Evolutionary conservation across 2,329 filamentous ascomycete species (phyloP).

Genomic region (Trichoderma citrinoviride): DNA sequence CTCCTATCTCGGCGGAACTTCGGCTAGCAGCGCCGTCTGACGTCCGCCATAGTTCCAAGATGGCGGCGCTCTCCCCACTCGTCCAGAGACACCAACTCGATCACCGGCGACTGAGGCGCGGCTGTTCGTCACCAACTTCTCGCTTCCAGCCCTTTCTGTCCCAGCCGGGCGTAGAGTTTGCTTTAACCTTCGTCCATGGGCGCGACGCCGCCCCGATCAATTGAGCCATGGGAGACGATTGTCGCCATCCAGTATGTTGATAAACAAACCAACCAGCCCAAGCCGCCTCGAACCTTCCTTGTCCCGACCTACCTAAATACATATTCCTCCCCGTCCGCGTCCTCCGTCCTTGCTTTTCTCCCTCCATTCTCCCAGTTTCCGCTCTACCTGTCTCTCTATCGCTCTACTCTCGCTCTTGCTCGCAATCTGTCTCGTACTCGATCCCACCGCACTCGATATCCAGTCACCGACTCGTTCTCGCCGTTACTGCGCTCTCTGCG

Average conservation of each 20-base stretch:
- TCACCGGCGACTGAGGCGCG: conserved; percentile 7
- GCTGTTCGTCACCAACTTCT: conserved; percentile 20
- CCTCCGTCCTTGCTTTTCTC: background rate
- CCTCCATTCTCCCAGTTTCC: background rate
- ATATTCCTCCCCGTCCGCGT: background rate
- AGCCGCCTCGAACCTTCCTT: background rate
- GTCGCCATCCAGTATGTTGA: conserved; percentile 44
- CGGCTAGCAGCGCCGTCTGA: background rate
- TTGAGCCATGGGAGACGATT: conserved; percentile 50
- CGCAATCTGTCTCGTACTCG: background rate
- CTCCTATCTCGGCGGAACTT: background rate
- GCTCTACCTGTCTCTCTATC: background rate
- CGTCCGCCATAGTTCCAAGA: conserved; percentile 1
- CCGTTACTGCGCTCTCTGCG: background rate
- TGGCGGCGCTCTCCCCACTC: conserved; percentile 15
- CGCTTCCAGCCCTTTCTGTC: conserved; percentile 25
- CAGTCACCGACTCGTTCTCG: background rate
- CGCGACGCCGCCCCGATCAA: conserved; percentile 41
- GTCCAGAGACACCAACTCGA: conserved; percentile 3
- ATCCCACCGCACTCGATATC: background rate
- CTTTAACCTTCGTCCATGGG: conserved; percentile 40
- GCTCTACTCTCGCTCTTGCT: background rate
- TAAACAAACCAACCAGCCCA: conserved; percentile 21
- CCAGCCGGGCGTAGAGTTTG: conserved; percentile 22
- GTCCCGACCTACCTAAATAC: no score